Evolutionary conservation across 164 flowering plant genomes (phyloP), one percentile per base, ranked within the genome.

Genomic region (Piper longum): DNA sequence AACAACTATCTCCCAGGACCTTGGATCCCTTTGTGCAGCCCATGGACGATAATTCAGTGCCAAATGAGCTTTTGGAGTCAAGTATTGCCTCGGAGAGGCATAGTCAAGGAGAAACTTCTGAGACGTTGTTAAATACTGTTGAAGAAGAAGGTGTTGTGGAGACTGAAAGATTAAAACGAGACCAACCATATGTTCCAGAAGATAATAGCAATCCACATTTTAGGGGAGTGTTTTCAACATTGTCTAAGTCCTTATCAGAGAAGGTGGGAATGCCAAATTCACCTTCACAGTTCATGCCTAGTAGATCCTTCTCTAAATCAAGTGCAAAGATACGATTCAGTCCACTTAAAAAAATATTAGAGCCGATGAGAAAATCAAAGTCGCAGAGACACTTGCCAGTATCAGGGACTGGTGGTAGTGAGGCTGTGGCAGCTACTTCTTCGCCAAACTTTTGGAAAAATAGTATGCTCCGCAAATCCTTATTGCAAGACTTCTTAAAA

Each of bases 351-450:
- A 83, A 69, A 73, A 77, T 86, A 76, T 79, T 85, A 44, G 83
- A 88, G 77, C 96, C 96, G 39, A 78, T 86, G 64, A 78, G 62
- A 66, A 89, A 88, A 71, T 86, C 96, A 54, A 88, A 81, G 69
- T 84, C 93, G 64, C 77, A 69, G 64, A 66, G 79, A 69, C 81
- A 74, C 64, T 77, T 77, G 43, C 67, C 76, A 39, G 66, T 76
- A 39, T 73, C 70, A 64, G 59, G 39, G 14, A 59, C 60, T 19
- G 79, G 74, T 19, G 79, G 2, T 18, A 67, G 68, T 2, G 43
- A 68, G 1, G 43, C 61, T 18, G 61, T 60, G 39, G 62, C 69
- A 68, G 39, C 66, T 13, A 39, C 41, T 54, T 65, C 63, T 60
- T 62, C 26, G 19, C 57, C 62, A 60, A 45, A 64, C 56, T 60